Evolutionary conservation across 163 green algal genomes (phyloP).

Genomic region (Scenedesmus sp.): DNA sequence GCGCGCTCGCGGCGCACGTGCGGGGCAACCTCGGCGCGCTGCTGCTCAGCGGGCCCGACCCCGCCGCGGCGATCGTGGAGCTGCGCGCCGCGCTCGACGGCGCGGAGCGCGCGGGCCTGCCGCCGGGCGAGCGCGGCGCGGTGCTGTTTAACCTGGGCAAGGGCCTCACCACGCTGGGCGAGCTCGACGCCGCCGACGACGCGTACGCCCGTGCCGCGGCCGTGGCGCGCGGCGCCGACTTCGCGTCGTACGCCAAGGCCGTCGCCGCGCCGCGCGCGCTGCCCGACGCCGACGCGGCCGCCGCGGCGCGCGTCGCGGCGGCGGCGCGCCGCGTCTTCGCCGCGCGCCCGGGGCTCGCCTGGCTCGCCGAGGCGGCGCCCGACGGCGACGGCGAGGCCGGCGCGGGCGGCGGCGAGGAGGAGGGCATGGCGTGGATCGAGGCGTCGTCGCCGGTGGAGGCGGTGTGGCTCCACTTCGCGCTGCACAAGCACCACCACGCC

Average conservation of each 20-base stretch:
- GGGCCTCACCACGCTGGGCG: slow-evolving; percentile 48
- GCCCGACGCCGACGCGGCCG: not conserved
- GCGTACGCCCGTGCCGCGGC: slow-evolving; percentile 43
- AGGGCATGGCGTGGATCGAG: slow-evolving; percentile 46
- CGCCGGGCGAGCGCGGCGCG: slow-evolving; percentile 35
- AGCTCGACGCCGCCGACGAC: slow-evolving; percentile 34
- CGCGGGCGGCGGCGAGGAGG: not conserved
- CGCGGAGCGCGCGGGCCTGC: slow-evolving; percentile 18
- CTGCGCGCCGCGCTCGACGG: slow-evolving; percentile 32
- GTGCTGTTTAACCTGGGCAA: slow-evolving; percentile 72
- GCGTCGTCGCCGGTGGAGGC: slow-evolving; percentile 44
- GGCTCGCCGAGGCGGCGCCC: not conserved
- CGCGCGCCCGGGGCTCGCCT: not conserved
- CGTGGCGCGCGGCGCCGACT: slow-evolving; percentile 31
- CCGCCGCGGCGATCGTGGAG: slow-evolving; percentile 27
- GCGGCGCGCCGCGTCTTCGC: not conserved
- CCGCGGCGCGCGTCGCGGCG: slow-evolving; percentile 6
- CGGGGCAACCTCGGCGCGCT: slow-evolving; percentile 54
- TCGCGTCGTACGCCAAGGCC: slow-evolving; percentile 61
- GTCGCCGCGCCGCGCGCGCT: slow-evolving; percentile 47
- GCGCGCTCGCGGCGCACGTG: not conserved
- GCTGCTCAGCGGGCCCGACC: slow-evolving; percentile 30
- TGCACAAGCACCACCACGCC: slow-evolving; percentile 55
- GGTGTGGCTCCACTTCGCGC: slow-evolving; percentile 71
- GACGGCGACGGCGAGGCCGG: no score